phyloP scores from a whole-genome alignment of 805 yeast species.

The Candida vartiovaarae region DNA sequence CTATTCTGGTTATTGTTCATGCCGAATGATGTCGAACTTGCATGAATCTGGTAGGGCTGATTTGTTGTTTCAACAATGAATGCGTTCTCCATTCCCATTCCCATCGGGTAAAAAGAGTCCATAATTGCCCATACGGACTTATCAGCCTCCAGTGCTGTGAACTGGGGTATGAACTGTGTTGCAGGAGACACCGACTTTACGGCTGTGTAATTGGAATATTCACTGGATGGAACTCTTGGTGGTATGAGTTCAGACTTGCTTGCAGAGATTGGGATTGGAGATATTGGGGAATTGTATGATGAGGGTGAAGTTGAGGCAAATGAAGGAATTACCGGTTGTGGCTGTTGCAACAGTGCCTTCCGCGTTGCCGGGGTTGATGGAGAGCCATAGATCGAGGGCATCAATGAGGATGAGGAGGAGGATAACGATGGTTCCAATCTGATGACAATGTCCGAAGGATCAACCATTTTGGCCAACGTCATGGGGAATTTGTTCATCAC shows the following conservation, averaged over 20 bases:
- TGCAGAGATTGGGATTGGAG: slow-evolving; percentile 21
- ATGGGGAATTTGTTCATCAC: slow-evolving; percentile 62
- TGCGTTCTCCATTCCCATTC: slow-evolving; percentile 63
- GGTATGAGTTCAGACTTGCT: slow-evolving; percentile 12
- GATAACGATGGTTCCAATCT: slow-evolving; percentile 12
- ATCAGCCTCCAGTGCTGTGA: slow-evolving; percentile 48
- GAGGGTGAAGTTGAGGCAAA: slow-evolving; percentile 1
- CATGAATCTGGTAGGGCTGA: slow-evolving; percentile 3
- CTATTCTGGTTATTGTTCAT: too few species aligned
- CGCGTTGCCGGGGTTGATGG: background rate
- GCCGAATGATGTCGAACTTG: background rate
- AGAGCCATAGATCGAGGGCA: background rate
- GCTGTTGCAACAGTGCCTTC: background rate
- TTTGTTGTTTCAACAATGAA: slow-evolving; percentile 46
- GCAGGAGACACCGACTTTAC: slow-evolving; percentile 13
- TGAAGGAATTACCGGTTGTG: background rate
- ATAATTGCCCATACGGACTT: slow-evolving; percentile 48
- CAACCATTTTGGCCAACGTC: slow-evolving; percentile 50
- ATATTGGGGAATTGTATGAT: slow-evolving; percentile 15
- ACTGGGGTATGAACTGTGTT: background rate
- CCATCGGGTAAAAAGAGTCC: slow-evolving; percentile 56
- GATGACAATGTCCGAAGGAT: slow-evolving; percentile 60
- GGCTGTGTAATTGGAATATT: slow-evolving; percentile 2
- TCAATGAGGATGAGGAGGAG: slow-evolving; percentile 1
- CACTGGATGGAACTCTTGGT: slow-evolving; percentile 9